A percentile compares a stretch with the other conserved stretches of the same genome.
Evolutionary conservation across 2,329 filamentous ascomycete species (phyloP).

Genomic region (Sporothrix brasiliensis): DNA sequence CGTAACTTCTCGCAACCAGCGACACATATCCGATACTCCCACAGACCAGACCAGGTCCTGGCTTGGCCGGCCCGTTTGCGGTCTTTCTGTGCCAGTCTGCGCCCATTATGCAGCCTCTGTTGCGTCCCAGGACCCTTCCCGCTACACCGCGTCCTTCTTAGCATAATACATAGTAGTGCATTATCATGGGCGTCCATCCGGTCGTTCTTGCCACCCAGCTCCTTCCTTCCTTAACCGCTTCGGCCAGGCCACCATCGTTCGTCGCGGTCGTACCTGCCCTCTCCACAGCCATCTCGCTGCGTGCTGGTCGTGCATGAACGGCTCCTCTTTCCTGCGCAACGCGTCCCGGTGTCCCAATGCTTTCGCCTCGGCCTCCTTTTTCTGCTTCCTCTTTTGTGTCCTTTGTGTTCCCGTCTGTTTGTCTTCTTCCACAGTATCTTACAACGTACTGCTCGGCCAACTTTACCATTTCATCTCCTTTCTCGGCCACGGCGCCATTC

Average conservation of each 20-base stretch:
- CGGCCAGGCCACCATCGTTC: neutral
- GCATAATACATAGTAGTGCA: constrained; percentile 11
- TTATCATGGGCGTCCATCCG: constrained; percentile 12
- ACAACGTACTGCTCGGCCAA: constrained; percentile 14
- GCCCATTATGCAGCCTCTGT: neutral
- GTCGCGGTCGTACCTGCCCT: constrained; percentile 6
- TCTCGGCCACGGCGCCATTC: neutral
- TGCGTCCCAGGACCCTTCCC: constrained; percentile 18
- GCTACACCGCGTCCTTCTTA: constrained; percentile 19
- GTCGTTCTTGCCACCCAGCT: constrained; percentile 18
- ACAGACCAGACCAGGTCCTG: too few relatives aligned
- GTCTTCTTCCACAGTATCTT: neutral
- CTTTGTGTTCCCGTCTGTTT: neutral
- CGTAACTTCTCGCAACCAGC: neutral
- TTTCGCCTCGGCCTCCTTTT: neutral
- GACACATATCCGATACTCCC: too few relatives aligned
- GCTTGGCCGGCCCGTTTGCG: neutral
- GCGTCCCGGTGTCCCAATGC: neutral
- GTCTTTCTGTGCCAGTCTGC: neutral
- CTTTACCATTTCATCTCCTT: neutral
- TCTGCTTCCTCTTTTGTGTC: neutral
- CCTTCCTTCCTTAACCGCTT: neutral
- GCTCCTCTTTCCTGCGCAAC: constrained; percentile 19
- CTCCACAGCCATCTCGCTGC: constrained; percentile 7
- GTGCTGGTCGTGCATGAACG: neutral